These are phyloP conservation scores for Coemansia sp. DNA, from an alignment of 192 early-diverging fungal species.

Conservation along the genomic window DNA sequence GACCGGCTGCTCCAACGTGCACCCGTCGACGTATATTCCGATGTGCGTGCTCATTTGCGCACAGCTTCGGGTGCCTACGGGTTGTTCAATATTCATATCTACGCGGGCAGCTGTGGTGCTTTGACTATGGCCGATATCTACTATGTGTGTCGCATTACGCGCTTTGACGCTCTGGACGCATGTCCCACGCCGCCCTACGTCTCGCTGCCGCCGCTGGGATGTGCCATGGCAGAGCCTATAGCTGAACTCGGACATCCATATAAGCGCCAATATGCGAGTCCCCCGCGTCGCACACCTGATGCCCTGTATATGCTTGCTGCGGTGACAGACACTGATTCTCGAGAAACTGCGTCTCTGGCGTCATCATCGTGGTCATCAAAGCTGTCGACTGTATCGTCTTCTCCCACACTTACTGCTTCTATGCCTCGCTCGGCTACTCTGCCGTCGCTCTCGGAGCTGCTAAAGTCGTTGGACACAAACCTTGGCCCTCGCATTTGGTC, in stretches of 20 bases:
- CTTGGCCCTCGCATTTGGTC: conserved; percentile 1
- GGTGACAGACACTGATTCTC: conserved; percentile 20
- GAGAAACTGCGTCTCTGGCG: neutral
- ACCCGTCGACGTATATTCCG: conserved; percentile 13
- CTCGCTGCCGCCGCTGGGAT: conserved; percentile 5
- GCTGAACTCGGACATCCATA: conserved; percentile 1
- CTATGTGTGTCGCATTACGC: conserved; percentile 39
- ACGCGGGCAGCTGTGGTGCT: conserved; percentile 17
- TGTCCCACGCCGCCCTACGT: conserved; percentile 3
- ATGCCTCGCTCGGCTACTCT: conserved; percentile 14
- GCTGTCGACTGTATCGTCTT: conserved; percentile 19
- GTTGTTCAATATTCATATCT: conserved; percentile 42
- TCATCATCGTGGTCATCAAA: conserved; percentile 21
- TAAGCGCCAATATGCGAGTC: conserved; percentile 15
- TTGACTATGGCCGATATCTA: conserved; percentile 27
- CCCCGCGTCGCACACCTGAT: neutral
- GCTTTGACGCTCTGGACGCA: conserved; percentile 31
- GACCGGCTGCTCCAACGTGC: conserved; percentile 42
- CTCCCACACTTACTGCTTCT: conserved; percentile 13
- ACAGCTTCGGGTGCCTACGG: conserved; percentile 29
- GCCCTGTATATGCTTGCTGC: conserved; percentile 39
- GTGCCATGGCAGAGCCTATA: neutral
- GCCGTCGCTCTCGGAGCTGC: conserved; percentile 40
- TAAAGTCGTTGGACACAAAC: conserved; percentile 16
- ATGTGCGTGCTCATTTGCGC: conserved; percentile 41